Base-by-base conservation (phyloP, 192 early-diverging fungal genomes). In the Rhizoclosmatium globosum region DNA sequence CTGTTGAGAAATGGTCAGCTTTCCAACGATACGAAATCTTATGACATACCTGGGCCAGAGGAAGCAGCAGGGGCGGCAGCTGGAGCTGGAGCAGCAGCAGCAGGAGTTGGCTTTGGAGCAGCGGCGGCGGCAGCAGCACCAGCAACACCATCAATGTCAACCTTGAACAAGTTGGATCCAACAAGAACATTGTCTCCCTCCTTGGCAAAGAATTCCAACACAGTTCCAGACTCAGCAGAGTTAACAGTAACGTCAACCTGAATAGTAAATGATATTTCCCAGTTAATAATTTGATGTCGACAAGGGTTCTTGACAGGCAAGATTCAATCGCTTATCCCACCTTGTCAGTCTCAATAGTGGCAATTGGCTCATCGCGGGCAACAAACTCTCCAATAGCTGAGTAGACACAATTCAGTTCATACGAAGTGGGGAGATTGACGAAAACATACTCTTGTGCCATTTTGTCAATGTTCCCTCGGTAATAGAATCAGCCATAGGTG, bases 341-440 rank as follows among this genome's bases (percentile, higher is more conserved):
- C 91, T 99, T 99, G 90, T 99, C 98, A 47, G 98, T 99, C 82
- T 99, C 98, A 64, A 99, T 98, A 47, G 96, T 97, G 21, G 96
- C 96, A 45, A 98, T 90, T 81, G 94, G 94, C 80, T 99, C 98
- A 77, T 99, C 98, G 76, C 94, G 89, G 74, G 90, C 89, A 77
- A 99, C 93, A 85, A 91, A 97, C 73, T 99, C 97, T 80, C 98
- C 98, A 50, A 97, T 91, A 89, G 97, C 93, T 96, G 85, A 47
- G 9, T 39, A 21, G 23, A 38, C 31, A 31, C 31, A 31, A 31
- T 31, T 31, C 31, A 31, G 62, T 21, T 65, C 11, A n/a, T 65
- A 57, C 13, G 56, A 50, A 78, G 11, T 23, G 47, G 46, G 6
- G 64, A 17, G 45, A 15, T 7, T n/a, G 39, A 70, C 13, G 21